Evolutionary conservation across 148 eudicot species (phyloP).

Genomic region (Rhododendron henanense): DNA sequence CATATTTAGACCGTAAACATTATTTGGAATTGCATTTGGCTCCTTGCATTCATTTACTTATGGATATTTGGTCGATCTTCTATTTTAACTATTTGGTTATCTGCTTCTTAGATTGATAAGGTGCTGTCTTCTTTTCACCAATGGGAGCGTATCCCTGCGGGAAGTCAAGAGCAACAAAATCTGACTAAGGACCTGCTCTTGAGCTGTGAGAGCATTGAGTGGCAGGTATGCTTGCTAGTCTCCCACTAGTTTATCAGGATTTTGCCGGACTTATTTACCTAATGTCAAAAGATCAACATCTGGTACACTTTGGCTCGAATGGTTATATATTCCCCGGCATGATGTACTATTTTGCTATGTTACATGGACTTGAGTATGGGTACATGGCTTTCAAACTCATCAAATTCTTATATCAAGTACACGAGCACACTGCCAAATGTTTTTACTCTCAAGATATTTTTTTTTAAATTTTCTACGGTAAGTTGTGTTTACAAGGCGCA

Average conservation of each 20-base stretch:
- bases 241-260: not conserved
- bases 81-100: constrained; percentile 1
- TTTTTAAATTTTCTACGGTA: not conserved
- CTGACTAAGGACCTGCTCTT: constrained; percentile 50
- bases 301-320: not conserved
- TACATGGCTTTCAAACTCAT: not conserved
- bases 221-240: constrained; percentile 64
- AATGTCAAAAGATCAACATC: not conserved
- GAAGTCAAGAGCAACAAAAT: constrained; percentile 41
- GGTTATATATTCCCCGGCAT: not conserved
- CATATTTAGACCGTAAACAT: not conserved
- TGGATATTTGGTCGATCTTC: not conserved
- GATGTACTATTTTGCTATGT: not conserved
- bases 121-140: constrained; percentile 59
- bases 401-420: not conserved
- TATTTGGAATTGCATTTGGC: not conserved
- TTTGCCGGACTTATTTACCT: not conserved
- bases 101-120: constrained; percentile 64
- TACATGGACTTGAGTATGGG: not conserved
- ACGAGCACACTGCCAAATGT: not conserved
- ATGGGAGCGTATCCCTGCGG: constrained; percentile 58
- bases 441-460: not conserved
- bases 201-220: constrained; percentile 79
- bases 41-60: not conserved
- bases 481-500: not conserved